Conservation (phyloP, 2,329 filamentous ascomycete genomes). For the Cladosporium halotolerans region DNA sequence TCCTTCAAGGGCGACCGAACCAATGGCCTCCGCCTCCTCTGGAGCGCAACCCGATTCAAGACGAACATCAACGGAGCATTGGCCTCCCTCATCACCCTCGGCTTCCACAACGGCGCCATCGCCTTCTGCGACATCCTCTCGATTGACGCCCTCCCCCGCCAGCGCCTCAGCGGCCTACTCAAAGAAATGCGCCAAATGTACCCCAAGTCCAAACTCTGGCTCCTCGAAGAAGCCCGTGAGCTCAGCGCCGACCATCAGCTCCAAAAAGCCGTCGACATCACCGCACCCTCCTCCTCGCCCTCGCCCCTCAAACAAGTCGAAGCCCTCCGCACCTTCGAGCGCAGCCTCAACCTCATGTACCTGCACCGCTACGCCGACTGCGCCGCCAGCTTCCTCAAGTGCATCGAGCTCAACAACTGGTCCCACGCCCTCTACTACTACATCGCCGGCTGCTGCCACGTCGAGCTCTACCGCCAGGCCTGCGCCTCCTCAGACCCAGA, state of each 20-base stretch:
- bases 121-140: constrained; percentile 85
- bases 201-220: constrained; percentile 77
- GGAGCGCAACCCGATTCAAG: constrained; percentile 74
- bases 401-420: constrained; percentile 80
- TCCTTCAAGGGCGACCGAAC: constrained; percentile 87
- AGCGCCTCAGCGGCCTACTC: constrained; percentile 62
- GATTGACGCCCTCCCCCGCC: constrained; percentile 59
- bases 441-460: constrained; percentile 69
- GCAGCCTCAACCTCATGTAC: constrained; percentile 71
- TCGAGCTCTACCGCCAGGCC: constrained; percentile 71
- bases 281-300: constrained; percentile 21
- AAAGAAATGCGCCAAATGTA: constrained; percentile 69
- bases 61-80: constrained; percentile 89
- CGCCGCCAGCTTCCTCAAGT: constrained; percentile 64
- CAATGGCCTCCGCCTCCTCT: constrained; percentile 76
- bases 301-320: constrained; percentile 83
- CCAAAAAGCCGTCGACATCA: constrained; percentile 59
- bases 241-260: constrained; percentile 61
- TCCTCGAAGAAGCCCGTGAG: constrained; percentile 79
- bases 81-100: constrained; percentile 71
- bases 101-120: constrained; percentile 82
- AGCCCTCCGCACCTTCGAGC: constrained; percentile 79
- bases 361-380: constrained; percentile 69
- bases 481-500: constrained; percentile 40
- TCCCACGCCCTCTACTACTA: constrained; percentile 85